Base-by-base conservation (phyloP, 139 green algal genomes). In the Edaphochlamys debaryana region DNA sequence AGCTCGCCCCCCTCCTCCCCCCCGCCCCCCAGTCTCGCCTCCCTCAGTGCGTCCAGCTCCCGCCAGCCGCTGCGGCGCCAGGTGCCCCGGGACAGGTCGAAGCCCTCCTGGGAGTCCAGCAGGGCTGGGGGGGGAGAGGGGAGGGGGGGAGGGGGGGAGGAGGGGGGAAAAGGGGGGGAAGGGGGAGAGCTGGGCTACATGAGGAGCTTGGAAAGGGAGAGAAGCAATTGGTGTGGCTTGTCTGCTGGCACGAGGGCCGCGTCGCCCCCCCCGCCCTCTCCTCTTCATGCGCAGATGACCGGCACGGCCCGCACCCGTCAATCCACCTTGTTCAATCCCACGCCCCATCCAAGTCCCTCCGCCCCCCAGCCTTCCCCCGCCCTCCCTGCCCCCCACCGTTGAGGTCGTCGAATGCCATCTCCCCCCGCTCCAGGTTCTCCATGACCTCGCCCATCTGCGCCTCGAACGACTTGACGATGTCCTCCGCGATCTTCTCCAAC, bases 381-480 rank as follows among this genome's bases (percentile, higher is more conserved):
- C 22, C 34, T 69, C 19, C n/a, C 22, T 41, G 29, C 41, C 42
- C 8, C 85, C 20, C 70, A 94, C 91, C 88, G 67, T 93, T 92
- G 23, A 97, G 85, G 91, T 96, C 90, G 34, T 95, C 93, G 85
- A 96, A 96, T 3, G 89, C 89, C 52, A 84, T 41, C 84, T 93
- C 86, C 0, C 88, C 90, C 30, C 68, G 79, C 38, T 97, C 90
- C 68, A 98, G 71, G 82, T 95, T 96, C 63, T 96, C 91, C 89
- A 96, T 92, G n/a, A 94, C 86, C 75, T 91, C 88, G 58, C 80
- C 80, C 95, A 96, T 97, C 75, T 96, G 69, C 73, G 95, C 82
- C 85, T 97, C 87, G 78, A 97, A 98, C 34, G 94, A 84, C 37
- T 93, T 64, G n/a, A 96, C 85, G 42, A 98, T 91, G 29, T 95